Conservation (phyloP, 2,329 filamentous ascomycete genomes). For the Leptographium flavum region DNA sequence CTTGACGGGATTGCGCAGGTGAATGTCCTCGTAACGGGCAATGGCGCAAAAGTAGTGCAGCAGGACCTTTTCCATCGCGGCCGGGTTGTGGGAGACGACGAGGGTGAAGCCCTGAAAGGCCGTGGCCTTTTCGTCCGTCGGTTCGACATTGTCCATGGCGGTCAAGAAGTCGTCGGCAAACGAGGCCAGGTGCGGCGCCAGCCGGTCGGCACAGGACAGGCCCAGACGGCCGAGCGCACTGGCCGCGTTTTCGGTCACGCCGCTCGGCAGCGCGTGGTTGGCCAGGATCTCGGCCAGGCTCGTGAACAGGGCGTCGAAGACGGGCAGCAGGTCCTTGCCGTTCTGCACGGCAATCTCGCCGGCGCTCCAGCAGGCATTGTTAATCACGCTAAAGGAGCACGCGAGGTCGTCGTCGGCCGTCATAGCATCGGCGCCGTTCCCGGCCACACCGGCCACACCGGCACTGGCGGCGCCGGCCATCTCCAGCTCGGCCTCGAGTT, state of each 20-base stretch:
- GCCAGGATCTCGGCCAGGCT: slow-evolving; percentile 71
- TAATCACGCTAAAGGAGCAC: slow-evolving; percentile 79
- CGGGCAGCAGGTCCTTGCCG: slow-evolving; percentile 60
- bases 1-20: slow-evolving; percentile 44
- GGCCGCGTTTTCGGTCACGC: slow-evolving; percentile 84
- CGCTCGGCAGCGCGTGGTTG: slow-evolving; percentile 72
- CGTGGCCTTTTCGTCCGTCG: slow-evolving; percentile 86
- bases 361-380: slow-evolving; percentile 95
- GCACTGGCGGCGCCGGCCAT: no score
- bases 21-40: slow-evolving; percentile 57
- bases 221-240: slow-evolving; percentile 85
- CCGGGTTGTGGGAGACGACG: slow-evolving; percentile 72
- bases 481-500: slow-evolving; percentile 55
- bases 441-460: no score
- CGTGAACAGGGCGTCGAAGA: slow-evolving; percentile 61
- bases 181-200: slow-evolving; percentile 64
- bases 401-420: slow-evolving; percentile 74
- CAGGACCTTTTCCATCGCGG: slow-evolving; percentile 79
- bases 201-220: slow-evolving; percentile 56
- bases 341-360: slow-evolving; percentile 82
- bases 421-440: slow-evolving; percentile 44
- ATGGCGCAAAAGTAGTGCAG: slow-evolving; percentile 73
- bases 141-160: slow-evolving; percentile 70
- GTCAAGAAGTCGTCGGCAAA: slow-evolving; percentile 74
- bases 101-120: slow-evolving; percentile 84